phyloP scores from a whole-genome alignment of 805 yeast genomes.

The Zygosaccharomyces bailii region DNA sequence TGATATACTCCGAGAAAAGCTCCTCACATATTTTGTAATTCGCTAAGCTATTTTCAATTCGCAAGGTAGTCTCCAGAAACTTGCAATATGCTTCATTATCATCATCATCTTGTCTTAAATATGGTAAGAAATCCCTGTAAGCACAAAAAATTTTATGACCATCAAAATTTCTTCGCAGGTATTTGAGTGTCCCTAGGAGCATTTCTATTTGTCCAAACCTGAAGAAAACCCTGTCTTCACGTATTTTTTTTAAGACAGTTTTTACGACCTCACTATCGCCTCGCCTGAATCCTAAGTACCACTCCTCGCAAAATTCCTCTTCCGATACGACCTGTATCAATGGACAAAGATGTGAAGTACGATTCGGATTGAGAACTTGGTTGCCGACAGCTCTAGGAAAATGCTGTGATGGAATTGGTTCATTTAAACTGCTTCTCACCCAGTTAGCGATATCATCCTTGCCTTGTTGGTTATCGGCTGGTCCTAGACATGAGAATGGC shows the following conservation, averaged over 20 bases:
- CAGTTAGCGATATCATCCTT: constrained; percentile 19
- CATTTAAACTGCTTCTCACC: constrained; percentile 17
- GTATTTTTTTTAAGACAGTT: constrained; percentile 12
- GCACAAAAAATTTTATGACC: constrained; percentile 23
- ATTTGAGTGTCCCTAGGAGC: constrained; percentile 16
- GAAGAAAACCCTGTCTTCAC: constrained; percentile 15
- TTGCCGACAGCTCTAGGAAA: background rate
- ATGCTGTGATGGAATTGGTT: constrained; percentile 14
- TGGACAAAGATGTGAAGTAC: background rate
- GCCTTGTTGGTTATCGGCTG: constrained; percentile 8
- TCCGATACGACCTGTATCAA: constrained; percentile 5
- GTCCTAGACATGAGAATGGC: constrained; percentile 8
- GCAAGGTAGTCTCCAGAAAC: constrained; percentile 20
- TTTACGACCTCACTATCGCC: constrained; percentile 16
- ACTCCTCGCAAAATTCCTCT: constrained; percentile 9
- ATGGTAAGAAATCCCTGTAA: constrained; percentile 11
- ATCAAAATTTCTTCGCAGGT: constrained; percentile 17
- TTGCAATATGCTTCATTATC: constrained; percentile 7
- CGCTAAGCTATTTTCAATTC: constrained; percentile 19
- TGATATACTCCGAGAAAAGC: constrained; percentile 30
- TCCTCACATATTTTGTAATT: constrained; percentile 27
- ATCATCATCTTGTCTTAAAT: constrained; percentile 6
- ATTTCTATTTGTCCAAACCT: constrained; percentile 18
- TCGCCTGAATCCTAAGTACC: constrained; percentile 21
- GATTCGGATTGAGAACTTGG: background rate